A percentile compares a stretch with the other conserved stretches of the same genome.
Conservation (phyloP, 2,329 filamentous ascomycete species). For the Leptographium galeiforme region DNA sequence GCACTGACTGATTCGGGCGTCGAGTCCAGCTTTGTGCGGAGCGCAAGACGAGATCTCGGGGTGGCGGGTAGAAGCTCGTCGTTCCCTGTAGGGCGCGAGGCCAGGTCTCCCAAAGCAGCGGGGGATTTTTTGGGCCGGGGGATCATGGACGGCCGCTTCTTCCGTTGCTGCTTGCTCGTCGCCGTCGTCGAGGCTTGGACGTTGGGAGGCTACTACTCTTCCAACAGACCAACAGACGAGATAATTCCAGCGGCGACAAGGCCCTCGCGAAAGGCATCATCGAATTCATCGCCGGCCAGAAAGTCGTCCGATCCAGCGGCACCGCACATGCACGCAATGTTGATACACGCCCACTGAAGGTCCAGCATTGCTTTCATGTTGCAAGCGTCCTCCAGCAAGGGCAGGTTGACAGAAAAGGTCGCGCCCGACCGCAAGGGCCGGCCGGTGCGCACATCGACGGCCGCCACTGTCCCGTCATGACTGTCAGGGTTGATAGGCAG, state of each 20-base stretch:
- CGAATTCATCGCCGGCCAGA: not conserved
- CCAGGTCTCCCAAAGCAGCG: too few species aligned
- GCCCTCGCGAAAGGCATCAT: not conserved
- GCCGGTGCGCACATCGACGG: not conserved
- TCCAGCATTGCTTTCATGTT: constrained; percentile 1
- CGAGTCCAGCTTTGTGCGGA: too few species aligned
- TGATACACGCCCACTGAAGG: constrained; percentile 1
- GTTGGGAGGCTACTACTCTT: not conserved
- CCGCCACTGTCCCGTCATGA: not conserved
- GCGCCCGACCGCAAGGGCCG: not conserved
- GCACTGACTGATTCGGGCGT: too few species aligned
- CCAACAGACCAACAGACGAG: not conserved
- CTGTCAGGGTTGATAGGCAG: not conserved
- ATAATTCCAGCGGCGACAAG: not conserved
- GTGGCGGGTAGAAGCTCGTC: too few species aligned
- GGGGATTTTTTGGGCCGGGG: too few species aligned
- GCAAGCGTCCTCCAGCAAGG: not conserved
- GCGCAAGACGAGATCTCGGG: too few species aligned
- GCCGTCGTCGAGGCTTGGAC: not conserved
- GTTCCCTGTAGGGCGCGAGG: too few species aligned
- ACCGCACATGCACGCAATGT: not conserved
- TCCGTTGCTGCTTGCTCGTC: too few species aligned
- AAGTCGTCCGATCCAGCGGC: not conserved
- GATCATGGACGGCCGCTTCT: too few species aligned
- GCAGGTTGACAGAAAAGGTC: not conserved